Conservation (phyloP, 495 filamentous ascomycete species). For the Trichocladium uniseriatum region DNA sequence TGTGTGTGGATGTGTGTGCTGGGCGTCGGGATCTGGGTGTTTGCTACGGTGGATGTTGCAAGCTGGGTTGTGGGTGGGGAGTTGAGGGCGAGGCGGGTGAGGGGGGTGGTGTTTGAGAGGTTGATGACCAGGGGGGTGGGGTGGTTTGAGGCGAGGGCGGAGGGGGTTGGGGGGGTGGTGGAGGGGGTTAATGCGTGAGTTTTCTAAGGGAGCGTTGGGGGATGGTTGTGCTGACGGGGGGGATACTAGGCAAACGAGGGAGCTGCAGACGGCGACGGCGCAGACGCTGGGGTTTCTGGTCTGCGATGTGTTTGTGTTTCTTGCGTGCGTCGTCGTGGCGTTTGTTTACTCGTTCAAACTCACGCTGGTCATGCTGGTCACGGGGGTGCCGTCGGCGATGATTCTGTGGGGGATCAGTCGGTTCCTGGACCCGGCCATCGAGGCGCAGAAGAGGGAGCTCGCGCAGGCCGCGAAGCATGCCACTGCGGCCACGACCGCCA, state of each 20-base stretch:
- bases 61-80: conserved; percentile 72
- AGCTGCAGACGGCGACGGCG: conserved; percentile 71
- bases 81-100: conserved; percentile 58
- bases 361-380: conserved; percentile 70
- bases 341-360: conserved; percentile 77
- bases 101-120: conserved; percentile 54
- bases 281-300: conserved; percentile 64
- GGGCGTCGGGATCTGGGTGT: conserved; percentile 53
- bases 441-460: conserved; percentile 59
- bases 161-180: conserved; percentile 65
- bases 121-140: conserved; percentile 62
- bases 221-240: neutral
- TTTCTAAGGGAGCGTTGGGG: neutral
- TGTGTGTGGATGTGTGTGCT: conserved; percentile 50
- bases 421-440: conserved; percentile 55
- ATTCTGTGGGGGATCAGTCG: conserved; percentile 50
- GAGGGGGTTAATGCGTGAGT: conserved; percentile 50
- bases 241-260: conserved; percentile 58
- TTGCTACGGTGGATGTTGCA: conserved; percentile 54
- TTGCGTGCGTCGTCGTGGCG: conserved; percentile 58
- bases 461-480: conserved; percentile 61
- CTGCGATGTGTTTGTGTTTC: conserved; percentile 49
- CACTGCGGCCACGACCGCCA: conserved; percentile 57
- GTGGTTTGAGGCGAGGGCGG: conserved; percentile 71
- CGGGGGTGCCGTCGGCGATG: conserved; percentile 57